Conservation (phyloP, 179 eudicot genomes). For the Heliamphora pulchella region DNA sequence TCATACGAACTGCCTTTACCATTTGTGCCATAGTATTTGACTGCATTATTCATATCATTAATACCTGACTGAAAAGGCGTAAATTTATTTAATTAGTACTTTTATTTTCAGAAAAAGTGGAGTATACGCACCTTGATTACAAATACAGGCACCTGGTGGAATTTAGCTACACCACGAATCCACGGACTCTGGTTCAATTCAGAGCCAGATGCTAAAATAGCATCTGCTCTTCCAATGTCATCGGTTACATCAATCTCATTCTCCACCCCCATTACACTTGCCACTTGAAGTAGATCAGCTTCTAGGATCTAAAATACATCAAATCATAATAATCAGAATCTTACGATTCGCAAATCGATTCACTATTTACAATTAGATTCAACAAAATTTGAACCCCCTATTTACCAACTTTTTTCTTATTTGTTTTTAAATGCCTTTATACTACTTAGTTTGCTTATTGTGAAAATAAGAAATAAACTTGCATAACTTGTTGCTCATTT, state of each 20-base stretch:
- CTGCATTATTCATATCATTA: constrained; percentile 35
- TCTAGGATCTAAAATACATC: constrained; percentile 55
- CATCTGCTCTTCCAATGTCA: constrained; percentile 79
- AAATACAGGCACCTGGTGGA: constrained; percentile 81
- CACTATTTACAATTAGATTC: no score
- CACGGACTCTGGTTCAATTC: constrained; percentile 89
- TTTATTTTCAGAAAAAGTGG: not conserved
- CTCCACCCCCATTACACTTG: constrained; percentile 80
- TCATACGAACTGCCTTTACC: constrained; percentile 91
- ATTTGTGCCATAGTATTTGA: constrained; percentile 93
- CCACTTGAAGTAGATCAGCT: constrained; percentile 82
- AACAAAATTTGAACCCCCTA: no score
- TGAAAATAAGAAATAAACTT: no score
- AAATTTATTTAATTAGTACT: not conserved
- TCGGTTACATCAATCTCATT: constrained; percentile 63
- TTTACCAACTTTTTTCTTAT: no score
- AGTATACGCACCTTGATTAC: constrained; percentile 62
- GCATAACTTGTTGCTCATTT: no score
- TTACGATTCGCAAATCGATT: no score
- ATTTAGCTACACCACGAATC: constrained; percentile 92
- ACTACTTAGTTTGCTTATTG: no score
- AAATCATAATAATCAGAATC: no score
- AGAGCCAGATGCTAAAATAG: constrained; percentile 63
- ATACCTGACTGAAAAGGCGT: not conserved
- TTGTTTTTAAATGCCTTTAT: no score